phyloP scores from a whole-genome alignment of 2,329 filamentous ascomycete genomes.

The Zelopaecilomyces penicillatus region DNA sequence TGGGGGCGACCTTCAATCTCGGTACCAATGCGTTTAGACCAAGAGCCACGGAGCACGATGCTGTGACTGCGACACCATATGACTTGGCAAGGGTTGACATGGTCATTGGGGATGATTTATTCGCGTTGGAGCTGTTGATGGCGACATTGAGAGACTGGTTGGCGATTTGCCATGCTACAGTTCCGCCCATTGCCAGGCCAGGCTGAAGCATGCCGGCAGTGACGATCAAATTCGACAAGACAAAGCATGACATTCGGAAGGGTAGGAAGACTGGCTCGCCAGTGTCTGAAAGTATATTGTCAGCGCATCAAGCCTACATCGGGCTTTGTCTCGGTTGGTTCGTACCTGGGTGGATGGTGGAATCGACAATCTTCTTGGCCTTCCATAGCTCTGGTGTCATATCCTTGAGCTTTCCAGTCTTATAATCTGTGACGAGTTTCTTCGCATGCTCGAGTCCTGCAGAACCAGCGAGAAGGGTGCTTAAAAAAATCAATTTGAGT shows the following conservation, averaged over 20 bases:
- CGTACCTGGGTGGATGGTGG: slow-evolving; percentile 87
- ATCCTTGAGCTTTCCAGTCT: slow-evolving; percentile 65
- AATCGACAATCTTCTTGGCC: slow-evolving; percentile 95
- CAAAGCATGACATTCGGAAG: slow-evolving; percentile 96
- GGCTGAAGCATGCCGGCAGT: slow-evolving; percentile 97
- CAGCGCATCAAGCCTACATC: not conserved
- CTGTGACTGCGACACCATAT: slow-evolving; percentile 84
- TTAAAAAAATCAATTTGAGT: slow-evolving; percentile 30
- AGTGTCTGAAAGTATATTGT: slow-evolving; percentile 56
- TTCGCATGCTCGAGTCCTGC: slow-evolving; percentile 81
- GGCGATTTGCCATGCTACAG: slow-evolving; percentile 85
- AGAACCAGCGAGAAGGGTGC: slow-evolving; percentile 75
- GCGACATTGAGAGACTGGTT: slow-evolving; percentile 98
- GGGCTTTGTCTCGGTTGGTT: not conserved
- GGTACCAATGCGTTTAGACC: slow-evolving; percentile 87
- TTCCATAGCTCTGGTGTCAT: slow-evolving; percentile 92
- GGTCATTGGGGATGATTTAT: slow-evolving; percentile 88
- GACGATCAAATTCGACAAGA: slow-evolving; percentile 86
- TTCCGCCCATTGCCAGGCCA: slow-evolving; percentile 71
- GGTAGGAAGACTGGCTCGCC: slow-evolving; percentile 86
- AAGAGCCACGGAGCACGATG: slow-evolving; percentile 87
- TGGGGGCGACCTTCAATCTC: slow-evolving; percentile 69
- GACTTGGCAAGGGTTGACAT: slow-evolving; percentile 76
- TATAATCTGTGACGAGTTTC: slow-evolving; percentile 71
- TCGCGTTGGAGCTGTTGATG: slow-evolving; percentile 95